Percentiles rank a stretch among this genome's conserved stretches.
These are phyloP conservation scores for Cicer bijugum DNA, from an alignment of 306 rosid genomes.

Conservation along the genomic window DNA sequence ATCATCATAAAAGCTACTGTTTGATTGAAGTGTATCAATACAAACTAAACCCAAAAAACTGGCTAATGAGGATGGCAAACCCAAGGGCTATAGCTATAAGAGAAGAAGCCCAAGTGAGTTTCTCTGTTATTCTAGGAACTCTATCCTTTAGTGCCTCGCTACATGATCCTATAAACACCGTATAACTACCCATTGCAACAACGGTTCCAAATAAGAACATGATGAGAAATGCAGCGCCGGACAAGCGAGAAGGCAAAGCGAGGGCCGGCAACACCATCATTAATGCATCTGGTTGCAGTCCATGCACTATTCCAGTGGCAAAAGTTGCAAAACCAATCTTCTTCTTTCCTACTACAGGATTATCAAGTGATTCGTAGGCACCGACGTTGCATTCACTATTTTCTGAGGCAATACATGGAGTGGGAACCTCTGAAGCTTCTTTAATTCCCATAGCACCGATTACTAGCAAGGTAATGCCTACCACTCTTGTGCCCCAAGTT, in stretches of 20 bases:
- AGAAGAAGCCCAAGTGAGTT: conserved; percentile 98
- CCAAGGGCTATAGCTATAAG: conserved; percentile 89
- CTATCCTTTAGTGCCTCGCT: conserved; percentile 86
- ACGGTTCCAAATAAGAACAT: conserved; percentile 94
- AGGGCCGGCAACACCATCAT: conserved; percentile 98
- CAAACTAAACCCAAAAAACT: conserved; percentile 85
- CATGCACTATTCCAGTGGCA: conserved; percentile 96
- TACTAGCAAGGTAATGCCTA: conserved; percentile 77
- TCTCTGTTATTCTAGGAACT: conserved; percentile 92
- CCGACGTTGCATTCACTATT: conserved; percentile 73
- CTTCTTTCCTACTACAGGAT: conserved; percentile 68
- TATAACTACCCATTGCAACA: conserved; percentile 93
- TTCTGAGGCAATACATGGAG: conserved; percentile 82
- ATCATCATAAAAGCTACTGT: conserved; percentile 41
- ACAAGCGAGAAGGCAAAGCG: conserved; percentile 89
- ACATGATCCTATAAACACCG: conserved; percentile 90
- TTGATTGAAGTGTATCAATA: conserved; percentile 50
- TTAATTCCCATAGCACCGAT: conserved; percentile 90
- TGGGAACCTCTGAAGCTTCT: conserved; percentile 85
- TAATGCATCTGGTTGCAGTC: conserved; percentile 95
- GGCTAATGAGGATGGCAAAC: conserved; percentile 80
- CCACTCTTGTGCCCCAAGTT: conserved; percentile 95
- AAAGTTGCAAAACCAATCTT: conserved; percentile 97
- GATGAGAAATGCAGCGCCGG: conserved; percentile 92
- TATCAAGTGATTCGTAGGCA: conserved; percentile 61